phyloP scores from a whole-genome alignment of 495 filamentous ascomycete species.

The Lepidopterella palustris region DNA sequence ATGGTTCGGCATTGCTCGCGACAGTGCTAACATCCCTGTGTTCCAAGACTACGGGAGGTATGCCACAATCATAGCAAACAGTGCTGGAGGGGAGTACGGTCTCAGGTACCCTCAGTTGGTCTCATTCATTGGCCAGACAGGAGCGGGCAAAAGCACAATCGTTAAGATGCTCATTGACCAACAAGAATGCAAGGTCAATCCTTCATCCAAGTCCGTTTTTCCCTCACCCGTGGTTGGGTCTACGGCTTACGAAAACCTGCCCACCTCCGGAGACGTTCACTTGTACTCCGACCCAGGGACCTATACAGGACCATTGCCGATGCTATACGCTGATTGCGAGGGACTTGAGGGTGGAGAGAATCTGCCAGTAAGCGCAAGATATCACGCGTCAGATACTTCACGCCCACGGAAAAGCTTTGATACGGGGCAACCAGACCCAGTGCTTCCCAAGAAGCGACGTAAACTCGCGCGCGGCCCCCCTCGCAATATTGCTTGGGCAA shows the following conservation, averaged over 20 bases:
- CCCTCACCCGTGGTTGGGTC: constrained; percentile 2
- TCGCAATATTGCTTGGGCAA: constrained; percentile 9
- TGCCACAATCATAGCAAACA: constrained; percentile 14
- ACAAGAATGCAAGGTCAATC: background rate
- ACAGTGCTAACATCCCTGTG: constrained; percentile 39
- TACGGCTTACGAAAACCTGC: background rate
- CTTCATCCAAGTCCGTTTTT: background rate
- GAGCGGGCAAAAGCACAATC: constrained; percentile 29
- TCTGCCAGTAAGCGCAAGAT: background rate
- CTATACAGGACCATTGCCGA: background rate
- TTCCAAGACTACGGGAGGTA: constrained; percentile 37
- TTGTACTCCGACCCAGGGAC: constrained; percentile 13
- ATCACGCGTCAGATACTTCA: background rate
- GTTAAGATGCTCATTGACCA: constrained; percentile 20
- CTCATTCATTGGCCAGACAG: constrained; percentile 47
- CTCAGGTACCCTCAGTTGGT: constrained; percentile 42
- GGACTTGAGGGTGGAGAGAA: constrained; percentile 6
- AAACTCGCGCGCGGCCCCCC: background rate
- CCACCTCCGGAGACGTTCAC: constrained; percentile 18
- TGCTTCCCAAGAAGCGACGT: background rate
- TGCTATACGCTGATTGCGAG: constrained; percentile 20
- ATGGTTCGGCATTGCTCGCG: constrained; percentile 44
- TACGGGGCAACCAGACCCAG: background rate
- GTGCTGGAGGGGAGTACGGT: background rate
- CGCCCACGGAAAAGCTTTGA: background rate